Evolutionary conservation across 2,329 filamentous ascomycete species (phyloP).

Genomic region (Penicillium frequentans): DNA sequence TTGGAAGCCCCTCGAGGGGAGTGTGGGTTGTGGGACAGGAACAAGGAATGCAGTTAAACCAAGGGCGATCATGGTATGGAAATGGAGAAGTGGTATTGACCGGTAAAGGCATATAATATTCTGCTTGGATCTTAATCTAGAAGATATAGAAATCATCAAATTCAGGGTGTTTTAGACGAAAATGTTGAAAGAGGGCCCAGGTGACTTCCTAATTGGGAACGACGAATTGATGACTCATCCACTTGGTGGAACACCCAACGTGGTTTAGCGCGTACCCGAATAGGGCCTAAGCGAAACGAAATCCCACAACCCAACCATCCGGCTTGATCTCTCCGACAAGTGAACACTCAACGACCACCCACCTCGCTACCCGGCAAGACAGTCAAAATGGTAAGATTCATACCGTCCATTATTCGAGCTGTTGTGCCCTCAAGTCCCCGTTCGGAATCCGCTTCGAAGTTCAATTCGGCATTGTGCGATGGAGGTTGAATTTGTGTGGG

Average conservation of each 20-base stretch:
- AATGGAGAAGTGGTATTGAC: conserved; percentile 68
- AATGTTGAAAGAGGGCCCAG: background rate
- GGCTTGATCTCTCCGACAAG: conserved; percentile 39
- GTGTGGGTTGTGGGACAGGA: conserved; percentile 91
- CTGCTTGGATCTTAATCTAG: background rate
- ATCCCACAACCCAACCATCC: conserved; percentile 44
- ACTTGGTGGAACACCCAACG: conserved; percentile 16
- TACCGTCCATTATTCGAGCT: conserved; percentile 18
- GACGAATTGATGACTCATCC: background rate
- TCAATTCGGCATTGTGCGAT: conserved; percentile 13
- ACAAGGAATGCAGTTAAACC: conserved; percentile 72
- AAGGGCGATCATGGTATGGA: conserved; percentile 83
- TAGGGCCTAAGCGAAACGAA: conserved; percentile 48
- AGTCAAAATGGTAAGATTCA: conserved; percentile 50
- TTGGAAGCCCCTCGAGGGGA: conserved; percentile 49
- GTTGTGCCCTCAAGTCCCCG: conserved; percentile 21
- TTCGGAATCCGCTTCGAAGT: conserved; percentile 20
- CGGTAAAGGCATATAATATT: conserved; percentile 49
- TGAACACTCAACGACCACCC: conserved; percentile 43
- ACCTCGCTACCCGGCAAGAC: conserved; percentile 46
- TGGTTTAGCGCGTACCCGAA: conserved; percentile 31
- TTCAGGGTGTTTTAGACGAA: background rate
- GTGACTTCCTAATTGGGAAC: conserved; percentile 3
- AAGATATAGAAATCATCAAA: background rate
- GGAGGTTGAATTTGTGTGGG: conserved; percentile 17